Conservation (phyloP, 2,329 filamentous ascomycete genomes). For the Botrytis cinerea region DNA sequence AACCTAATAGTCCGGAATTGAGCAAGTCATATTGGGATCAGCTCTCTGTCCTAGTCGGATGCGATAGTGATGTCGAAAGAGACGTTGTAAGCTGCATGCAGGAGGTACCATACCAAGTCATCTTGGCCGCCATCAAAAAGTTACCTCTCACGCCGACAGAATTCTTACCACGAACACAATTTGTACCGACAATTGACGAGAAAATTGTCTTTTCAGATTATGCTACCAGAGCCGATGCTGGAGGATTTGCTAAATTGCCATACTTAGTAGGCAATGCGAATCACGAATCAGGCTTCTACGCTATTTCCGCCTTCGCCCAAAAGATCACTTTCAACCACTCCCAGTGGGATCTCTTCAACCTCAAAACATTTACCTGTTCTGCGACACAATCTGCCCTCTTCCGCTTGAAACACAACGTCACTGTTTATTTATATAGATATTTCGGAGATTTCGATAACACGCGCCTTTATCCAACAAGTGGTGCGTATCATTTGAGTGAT, state of each 20-base stretch:
- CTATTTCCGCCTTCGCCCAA: slow-evolving; percentile 32
- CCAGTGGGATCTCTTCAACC: slow-evolving; percentile 40
- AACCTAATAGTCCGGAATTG: slow-evolving; percentile 2
- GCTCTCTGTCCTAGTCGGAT: background rate
- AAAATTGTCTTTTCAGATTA: slow-evolving; percentile 29
- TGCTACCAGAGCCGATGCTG: slow-evolving; percentile 6
- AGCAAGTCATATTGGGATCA: slow-evolving; percentile 3
- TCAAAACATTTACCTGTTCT: slow-evolving; percentile 43
- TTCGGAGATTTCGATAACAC: slow-evolving; percentile 44
- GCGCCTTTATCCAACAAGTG: slow-evolving; percentile 36
- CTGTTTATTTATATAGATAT: slow-evolving; percentile 45
- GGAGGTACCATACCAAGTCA: background rate
- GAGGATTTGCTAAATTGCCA: slow-evolving; percentile 31
- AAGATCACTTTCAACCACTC: slow-evolving; percentile 28
- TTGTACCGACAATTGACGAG: slow-evolving; percentile 30
- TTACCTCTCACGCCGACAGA: background rate
- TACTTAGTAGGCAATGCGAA: slow-evolving; percentile 42
- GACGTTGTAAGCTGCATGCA: background rate
- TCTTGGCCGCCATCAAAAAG: slow-evolving; percentile 1
- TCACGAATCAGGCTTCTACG: slow-evolving; percentile 42
- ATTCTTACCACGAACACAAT: slow-evolving; percentile 19
- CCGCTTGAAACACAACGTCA: slow-evolving; percentile 33
- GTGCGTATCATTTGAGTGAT: slow-evolving; percentile 43
- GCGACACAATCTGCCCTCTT: slow-evolving; percentile 36
- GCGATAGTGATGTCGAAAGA: background rate